Percentiles rank a stretch among this genome's conserved stretches.
Conservation (phyloP, 73 alveolate species). For the Breviolum minutum region DNA sequence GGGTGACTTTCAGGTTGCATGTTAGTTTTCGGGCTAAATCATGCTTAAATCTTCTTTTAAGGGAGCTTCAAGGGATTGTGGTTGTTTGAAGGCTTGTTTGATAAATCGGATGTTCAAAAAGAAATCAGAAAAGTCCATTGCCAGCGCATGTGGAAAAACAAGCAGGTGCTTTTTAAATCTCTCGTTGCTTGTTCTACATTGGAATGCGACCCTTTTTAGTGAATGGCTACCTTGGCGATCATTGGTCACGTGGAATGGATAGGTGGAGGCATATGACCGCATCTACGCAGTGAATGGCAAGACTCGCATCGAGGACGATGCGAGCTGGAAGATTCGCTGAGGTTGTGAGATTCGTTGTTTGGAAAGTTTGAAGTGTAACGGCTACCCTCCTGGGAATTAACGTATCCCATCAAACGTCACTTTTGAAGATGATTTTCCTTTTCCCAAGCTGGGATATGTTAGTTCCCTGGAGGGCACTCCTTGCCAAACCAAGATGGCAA, state of each 20-base stretch:
- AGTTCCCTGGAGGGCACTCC: neutral
- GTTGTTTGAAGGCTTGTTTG: neutral
- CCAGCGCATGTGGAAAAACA: neutral
- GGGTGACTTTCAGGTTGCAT: neutral
- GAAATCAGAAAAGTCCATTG: neutral
- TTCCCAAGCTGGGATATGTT: neutral
- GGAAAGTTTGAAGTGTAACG: neutral
- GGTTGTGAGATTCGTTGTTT: neutral
- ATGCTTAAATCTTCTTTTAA: no score
- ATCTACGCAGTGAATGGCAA: constrained; percentile 81
- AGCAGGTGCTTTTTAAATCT: neutral
- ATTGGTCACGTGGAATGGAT: neutral
- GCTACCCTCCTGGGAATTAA: neutral
- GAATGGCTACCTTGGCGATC: neutral
- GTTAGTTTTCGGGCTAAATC: neutral
- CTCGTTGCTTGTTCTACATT: neutral
- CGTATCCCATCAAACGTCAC: neutral
- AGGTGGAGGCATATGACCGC: constrained; percentile 79
- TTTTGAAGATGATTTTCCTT: no score
- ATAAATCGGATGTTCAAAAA: neutral
- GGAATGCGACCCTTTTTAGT: neutral
- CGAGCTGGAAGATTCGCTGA: neutral
- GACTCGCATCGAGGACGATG: constrained; percentile 56
- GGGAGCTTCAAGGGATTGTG: neutral
- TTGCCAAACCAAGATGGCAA: no score